Percentiles rank a stretch among this genome's conserved stretches.
These are phyloP conservation scores for Dendrothele bispora DNA, from an alignment of 768 basidiomycete species.

Conservation along the genomic window DNA sequence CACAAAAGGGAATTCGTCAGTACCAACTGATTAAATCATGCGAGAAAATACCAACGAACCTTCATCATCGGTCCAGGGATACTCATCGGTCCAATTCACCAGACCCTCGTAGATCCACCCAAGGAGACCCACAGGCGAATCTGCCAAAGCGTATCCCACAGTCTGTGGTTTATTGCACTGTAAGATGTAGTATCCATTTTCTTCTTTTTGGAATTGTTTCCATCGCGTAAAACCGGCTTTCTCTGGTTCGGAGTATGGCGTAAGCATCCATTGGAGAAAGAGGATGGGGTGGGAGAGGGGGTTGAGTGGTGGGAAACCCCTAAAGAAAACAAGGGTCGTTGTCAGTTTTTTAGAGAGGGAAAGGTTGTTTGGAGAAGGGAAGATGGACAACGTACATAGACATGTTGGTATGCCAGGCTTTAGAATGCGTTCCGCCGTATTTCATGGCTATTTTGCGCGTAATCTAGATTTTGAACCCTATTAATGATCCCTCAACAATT, in stretches of 20 bases:
- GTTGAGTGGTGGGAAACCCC: constrained; percentile 21
- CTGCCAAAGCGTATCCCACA: constrained; percentile 38
- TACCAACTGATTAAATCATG: background rate
- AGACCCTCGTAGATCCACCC: constrained; percentile 38
- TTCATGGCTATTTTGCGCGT: constrained; percentile 19
- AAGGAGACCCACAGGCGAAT: constrained; percentile 43
- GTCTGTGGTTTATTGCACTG: constrained; percentile 35
- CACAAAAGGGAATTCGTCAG: background rate
- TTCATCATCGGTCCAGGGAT: constrained; percentile 48
- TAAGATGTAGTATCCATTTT: constrained; percentile 23
- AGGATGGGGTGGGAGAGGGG: constrained; percentile 1
- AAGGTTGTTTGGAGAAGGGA: constrained; percentile 8
- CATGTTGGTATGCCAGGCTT: constrained; percentile 34
- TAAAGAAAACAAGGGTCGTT: constrained; percentile 13
- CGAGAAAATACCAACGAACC: constrained; percentile 18
- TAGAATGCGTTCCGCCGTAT: constrained; percentile 27
- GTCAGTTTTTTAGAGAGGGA: constrained; percentile 21
- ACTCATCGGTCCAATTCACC: constrained; percentile 34
- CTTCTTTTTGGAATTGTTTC: constrained; percentile 2
- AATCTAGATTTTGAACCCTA: constrained; percentile 16
- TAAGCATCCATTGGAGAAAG: constrained; percentile 8
- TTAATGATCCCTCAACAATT: constrained; percentile 11
- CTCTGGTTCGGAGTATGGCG: constrained; percentile 11
- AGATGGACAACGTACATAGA: constrained; percentile 19
- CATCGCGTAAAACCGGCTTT: constrained; percentile 4